Conservation (phyloP, 2,329 filamentous ascomycete species). For the Pochonia chlamydosporia region DNA sequence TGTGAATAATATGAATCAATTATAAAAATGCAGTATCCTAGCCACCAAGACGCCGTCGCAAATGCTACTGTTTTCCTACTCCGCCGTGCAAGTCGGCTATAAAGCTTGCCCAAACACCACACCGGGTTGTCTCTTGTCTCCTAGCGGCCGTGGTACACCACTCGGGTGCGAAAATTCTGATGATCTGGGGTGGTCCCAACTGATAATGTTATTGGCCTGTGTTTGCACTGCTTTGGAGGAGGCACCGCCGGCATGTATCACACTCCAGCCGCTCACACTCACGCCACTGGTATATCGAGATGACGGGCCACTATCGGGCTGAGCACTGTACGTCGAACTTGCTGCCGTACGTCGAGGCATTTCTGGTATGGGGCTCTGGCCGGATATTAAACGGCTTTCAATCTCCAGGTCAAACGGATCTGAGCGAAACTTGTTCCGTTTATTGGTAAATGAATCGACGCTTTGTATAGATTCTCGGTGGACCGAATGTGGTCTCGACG, state of each 20-base stretch:
- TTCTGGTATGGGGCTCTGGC: slow-evolving; percentile 12
- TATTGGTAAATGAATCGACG: slow-evolving; percentile 36
- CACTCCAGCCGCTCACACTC: slow-evolving; percentile 37
- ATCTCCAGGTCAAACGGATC: slow-evolving; percentile 61
- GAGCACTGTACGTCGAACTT: slow-evolving; percentile 41
- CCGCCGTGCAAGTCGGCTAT: background rate
- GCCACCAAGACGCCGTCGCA: background rate
- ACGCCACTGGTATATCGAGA: slow-evolving; percentile 47
- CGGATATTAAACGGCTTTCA: slow-evolving; percentile 15
- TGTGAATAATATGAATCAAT: too few relatives aligned
- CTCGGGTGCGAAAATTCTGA: background rate
- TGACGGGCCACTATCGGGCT: slow-evolving; percentile 30
- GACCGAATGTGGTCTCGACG: slow-evolving; percentile 24
- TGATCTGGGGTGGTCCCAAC: background rate
- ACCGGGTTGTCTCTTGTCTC: background rate
- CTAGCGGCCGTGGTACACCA: background rate
- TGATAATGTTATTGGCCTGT: background rate
- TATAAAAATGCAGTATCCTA: background rate
- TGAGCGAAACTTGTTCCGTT: slow-evolving; percentile 53
- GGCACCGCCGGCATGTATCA: slow-evolving; percentile 8
- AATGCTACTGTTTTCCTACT: background rate
- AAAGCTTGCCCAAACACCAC: slow-evolving; percentile 5
- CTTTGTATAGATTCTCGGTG: slow-evolving; percentile 36
- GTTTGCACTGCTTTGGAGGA: background rate
- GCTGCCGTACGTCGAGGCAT: slow-evolving; percentile 15